Evolutionary conservation across 2,329 filamentous ascomycete species (phyloP).

Genomic region (Aspergillus fumigatiaffinis): DNA sequence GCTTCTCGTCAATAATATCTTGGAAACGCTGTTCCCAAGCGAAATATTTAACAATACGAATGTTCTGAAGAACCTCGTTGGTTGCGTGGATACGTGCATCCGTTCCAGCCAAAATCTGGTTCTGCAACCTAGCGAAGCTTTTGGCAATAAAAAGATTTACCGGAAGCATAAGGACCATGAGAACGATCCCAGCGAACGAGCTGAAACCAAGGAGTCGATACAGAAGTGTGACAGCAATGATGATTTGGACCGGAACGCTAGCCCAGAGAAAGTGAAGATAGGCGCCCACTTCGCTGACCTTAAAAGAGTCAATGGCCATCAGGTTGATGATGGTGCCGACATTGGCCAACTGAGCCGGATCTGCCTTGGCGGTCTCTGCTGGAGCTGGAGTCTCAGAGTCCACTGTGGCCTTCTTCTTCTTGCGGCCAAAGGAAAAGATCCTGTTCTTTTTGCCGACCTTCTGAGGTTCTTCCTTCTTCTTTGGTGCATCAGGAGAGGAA

Average conservation of each 20-base stretch:
- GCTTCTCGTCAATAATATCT: slow-evolving; percentile 82
- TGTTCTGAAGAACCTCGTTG: slow-evolving; percentile 95
- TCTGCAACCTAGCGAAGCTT: slow-evolving; percentile 81
- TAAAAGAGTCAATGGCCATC: slow-evolving; percentile 99
- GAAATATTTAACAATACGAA: slow-evolving; percentile 98
- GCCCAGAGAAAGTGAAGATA: slow-evolving; percentile 97
- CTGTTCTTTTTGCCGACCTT: slow-evolving; percentile 42
- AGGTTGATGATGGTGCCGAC: slow-evolving; percentile 98
- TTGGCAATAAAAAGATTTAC: slow-evolving; percentile 86
- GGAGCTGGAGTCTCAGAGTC: slow-evolving; percentile 21
- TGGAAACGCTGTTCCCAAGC: slow-evolving; percentile 95
- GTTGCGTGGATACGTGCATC: slow-evolving; percentile 95
- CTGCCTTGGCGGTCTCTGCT: slow-evolving; percentile 24
- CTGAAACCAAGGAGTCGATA: slow-evolving; percentile 90
- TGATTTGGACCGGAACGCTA: slow-evolving; percentile 80
- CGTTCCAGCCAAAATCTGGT: slow-evolving; percentile 85
- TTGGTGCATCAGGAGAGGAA: slow-evolving; percentile 67
- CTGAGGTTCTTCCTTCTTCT: slow-evolving; percentile 54
- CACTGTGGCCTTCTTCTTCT: slow-evolving; percentile 42
- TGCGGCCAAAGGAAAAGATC: slow-evolving; percentile 55
- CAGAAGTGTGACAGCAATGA: slow-evolving; percentile 74
- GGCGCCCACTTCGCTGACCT: slow-evolving; percentile 89
- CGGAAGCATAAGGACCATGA: slow-evolving; percentile 85
- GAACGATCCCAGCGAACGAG: slow-evolving; percentile 84
- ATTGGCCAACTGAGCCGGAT: slow-evolving; percentile 73